Evolutionary conservation across 1,284 basidiomycete genomes (phyloP).

Genomic region (Rugosomyces carneus): DNA sequence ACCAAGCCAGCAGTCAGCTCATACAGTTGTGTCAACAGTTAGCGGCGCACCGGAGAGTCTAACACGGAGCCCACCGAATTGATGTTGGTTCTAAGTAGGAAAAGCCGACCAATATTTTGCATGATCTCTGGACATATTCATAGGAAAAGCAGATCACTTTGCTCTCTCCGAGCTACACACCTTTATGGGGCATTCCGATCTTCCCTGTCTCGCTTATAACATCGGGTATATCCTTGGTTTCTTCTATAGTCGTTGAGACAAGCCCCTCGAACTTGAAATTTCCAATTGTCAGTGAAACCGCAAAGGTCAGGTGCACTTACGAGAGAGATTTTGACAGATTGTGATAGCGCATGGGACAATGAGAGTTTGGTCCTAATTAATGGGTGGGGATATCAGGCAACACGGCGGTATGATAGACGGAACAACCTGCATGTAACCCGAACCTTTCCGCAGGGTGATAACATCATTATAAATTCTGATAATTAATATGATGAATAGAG

Average conservation of each 20-base stretch:
- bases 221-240: conserved; percentile 95
- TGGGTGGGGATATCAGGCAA: conserved; percentile 16
- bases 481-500: conserved; percentile 8
- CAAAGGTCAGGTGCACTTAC: conserved; percentile 32
- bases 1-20: not conserved
- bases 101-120: conserved; percentile 95
- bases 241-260: conserved; percentile 91
- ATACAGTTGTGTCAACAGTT: too few species aligned
- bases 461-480: conserved; percentile 95
- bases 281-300: not conserved
- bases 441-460: conserved; percentile 90
- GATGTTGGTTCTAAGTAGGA: conserved; percentile 91
- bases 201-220: conserved; percentile 92
- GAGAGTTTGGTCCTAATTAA: conserved; percentile 85
- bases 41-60: conserved; percentile 76
- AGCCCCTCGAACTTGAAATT: conserved; percentile 78
- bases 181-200: conserved; percentile 82
- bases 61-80: conserved; percentile 94
- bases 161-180: conserved; percentile 27
- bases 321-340: conserved; percentile 95
- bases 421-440: conserved; percentile 81
- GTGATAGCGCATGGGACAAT: conserved; percentile 89
- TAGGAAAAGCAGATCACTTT: not conserved
- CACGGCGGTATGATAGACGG: conserved; percentile 15
- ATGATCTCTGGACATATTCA: conserved; percentile 70